A percentile compares a stretch with the other conserved stretches of the same genome.
These are phyloP conservation scores for Linum tenue DNA, from an alignment of 345 rosid species.

Conservation along the genomic window DNA sequence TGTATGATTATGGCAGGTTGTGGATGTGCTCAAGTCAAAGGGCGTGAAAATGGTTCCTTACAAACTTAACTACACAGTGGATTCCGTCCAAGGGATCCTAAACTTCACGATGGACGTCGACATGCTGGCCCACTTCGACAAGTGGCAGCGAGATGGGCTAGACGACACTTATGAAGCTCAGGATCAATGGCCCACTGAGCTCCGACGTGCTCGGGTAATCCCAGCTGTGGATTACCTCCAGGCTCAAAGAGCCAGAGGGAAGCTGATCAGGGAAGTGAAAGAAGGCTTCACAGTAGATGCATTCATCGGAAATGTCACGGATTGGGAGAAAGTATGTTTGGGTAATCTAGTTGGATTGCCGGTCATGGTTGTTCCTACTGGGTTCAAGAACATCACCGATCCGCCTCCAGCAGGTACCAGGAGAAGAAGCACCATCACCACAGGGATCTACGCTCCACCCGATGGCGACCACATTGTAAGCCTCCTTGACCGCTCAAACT, in stretches of 20 bases:
- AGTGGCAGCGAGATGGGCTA: slow-evolving; percentile 63
- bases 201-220: slow-evolving; percentile 54
- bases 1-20: slow-evolving; percentile 38
- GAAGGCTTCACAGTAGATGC: slow-evolving; percentile 66
- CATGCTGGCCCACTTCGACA: slow-evolving; percentile 78
- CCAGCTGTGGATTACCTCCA: slow-evolving; percentile 73
- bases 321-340: slow-evolving; percentile 83
- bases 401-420: slow-evolving; percentile 45
- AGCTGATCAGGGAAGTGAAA: slow-evolving; percentile 61
- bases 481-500: background rate
- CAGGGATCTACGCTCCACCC: slow-evolving; percentile 82
- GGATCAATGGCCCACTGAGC: slow-evolving; percentile 83
- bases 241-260: slow-evolving; percentile 82
- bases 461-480: slow-evolving; percentile 74
- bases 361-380: slow-evolving; percentile 58
- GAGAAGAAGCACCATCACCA: slow-evolving; percentile 46
- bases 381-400: slow-evolving; percentile 39
- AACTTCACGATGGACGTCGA: slow-evolving; percentile 82
- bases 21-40: slow-evolving; percentile 54
- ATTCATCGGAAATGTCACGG: slow-evolving; percentile 73
- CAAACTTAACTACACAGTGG: slow-evolving; percentile 59
- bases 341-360: slow-evolving; percentile 91
- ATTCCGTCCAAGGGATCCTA: slow-evolving; percentile 71
- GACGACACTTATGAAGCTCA: slow-evolving; percentile 77
- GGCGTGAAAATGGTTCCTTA: slow-evolving; percentile 82